Percentiles rank a stretch among this genome's conserved stretches.
These are phyloP conservation scores for Gonapodya sp. DNA, from an alignment of 192 early-diverging fungal genomes.

Conservation along the genomic window DNA sequence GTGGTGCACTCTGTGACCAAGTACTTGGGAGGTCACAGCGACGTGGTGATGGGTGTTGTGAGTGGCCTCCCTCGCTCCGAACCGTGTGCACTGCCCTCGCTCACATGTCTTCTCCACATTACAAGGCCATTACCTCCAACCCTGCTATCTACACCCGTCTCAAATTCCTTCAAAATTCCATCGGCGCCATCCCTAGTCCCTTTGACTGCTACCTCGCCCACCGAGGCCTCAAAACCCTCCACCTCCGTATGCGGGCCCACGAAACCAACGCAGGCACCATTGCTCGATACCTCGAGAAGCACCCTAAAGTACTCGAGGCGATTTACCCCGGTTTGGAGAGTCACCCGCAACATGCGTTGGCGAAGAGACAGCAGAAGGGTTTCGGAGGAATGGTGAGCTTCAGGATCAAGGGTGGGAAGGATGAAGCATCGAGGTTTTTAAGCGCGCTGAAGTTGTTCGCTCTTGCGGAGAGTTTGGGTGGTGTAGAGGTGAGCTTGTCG, in stretches of 20 bases:
- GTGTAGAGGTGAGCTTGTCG: conserved; percentile 53
- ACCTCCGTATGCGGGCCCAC: conserved; percentile 75
- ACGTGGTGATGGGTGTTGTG: conserved; percentile 92
- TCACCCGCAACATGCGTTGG: conserved; percentile 88
- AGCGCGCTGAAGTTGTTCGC: conserved; percentile 70
- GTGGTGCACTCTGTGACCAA: conserved; percentile 97
- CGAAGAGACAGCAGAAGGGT: conserved; percentile 76
- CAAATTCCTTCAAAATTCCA: conserved; percentile 92
- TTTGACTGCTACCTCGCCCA: conserved; percentile 95
- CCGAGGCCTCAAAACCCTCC: conserved; percentile 90
- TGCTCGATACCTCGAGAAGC: conserved; percentile 62
- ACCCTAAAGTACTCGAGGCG: conserved; percentile 65
- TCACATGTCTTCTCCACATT: conserved; percentile 92
- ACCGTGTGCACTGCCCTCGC: conserved; percentile 56
- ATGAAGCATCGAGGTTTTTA: conserved; percentile 81
- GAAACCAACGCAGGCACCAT: conserved; percentile 72
- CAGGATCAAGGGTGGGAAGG: conserved; percentile 68
- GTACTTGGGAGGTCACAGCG: conserved; percentile 98
- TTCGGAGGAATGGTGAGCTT: conserved; percentile 97
- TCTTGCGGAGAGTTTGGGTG: conserved; percentile 92
- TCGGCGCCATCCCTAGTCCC: conserved; percentile 88
- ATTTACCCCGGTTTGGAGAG: conserved; percentile 87
- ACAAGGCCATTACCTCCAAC: conserved; percentile 51
- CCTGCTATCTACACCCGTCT: conserved; percentile 58
- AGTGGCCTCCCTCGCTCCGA: conserved; percentile 48